Evolutionary conservation across 495 filamentous ascomycete genomes (phyloP).

Genomic region (Aspergillus ellipticus): DNA sequence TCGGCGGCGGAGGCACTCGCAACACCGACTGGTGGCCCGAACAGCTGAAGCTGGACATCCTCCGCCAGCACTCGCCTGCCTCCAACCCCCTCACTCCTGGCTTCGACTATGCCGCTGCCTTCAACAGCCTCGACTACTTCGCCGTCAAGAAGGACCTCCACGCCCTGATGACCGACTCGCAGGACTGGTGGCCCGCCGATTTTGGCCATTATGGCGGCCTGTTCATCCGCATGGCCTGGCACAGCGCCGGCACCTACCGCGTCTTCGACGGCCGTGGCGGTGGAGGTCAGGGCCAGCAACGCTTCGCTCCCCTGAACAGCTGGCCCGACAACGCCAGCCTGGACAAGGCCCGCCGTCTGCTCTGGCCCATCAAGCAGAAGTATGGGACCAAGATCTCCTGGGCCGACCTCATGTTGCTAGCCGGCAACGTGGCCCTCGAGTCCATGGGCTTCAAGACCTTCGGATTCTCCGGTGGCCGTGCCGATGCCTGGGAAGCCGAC

Average conservation of each 20-base stretch:
- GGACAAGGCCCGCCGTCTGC: constrained; percentile 71
- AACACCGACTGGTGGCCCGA: constrained; percentile 71
- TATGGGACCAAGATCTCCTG: constrained; percentile 77
- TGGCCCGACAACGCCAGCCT: constrained; percentile 75
- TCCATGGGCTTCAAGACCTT: constrained; percentile 71
- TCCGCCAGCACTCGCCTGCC: constrained; percentile 62
- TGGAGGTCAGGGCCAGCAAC: constrained; percentile 67
- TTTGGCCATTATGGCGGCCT: constrained; percentile 75
- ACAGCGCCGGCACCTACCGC: constrained; percentile 71
- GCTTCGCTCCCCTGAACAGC: constrained; percentile 73
- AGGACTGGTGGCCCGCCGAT: constrained; percentile 75
- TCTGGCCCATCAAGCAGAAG: constrained; percentile 80
- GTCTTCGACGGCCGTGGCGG: constrained; percentile 69
- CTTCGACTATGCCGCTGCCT: constrained; percentile 65
- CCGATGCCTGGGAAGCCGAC: constrained; percentile 68
- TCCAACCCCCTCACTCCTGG: constrained; percentile 57
- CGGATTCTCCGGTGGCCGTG: constrained; percentile 66
- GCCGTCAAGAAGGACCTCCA: constrained; percentile 66
- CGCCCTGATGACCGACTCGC: constrained; percentile 67
- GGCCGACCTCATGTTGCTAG: constrained; percentile 65
- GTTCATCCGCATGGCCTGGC: constrained; percentile 76
- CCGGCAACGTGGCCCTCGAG: constrained; percentile 71
- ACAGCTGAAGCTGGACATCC: constrained; percentile 60
- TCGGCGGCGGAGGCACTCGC: constrained; percentile 57
- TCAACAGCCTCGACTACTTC: constrained; percentile 67